Evolutionary conservation across 2,329 filamentous ascomycete species (phyloP).

Genomic region (Alternaria hordeiaustralica): DNA sequence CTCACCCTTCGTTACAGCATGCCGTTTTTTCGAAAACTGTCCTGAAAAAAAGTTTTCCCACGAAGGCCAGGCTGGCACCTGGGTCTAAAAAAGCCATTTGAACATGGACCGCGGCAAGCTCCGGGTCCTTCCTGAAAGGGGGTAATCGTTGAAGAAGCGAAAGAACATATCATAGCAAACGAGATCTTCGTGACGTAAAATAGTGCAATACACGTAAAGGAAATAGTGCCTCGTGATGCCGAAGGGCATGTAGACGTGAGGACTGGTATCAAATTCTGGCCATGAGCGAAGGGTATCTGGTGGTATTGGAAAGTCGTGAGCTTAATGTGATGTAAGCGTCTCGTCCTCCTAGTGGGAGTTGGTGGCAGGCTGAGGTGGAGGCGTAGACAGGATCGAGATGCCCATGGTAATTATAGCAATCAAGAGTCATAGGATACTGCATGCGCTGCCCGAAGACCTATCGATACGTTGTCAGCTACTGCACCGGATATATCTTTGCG

Average conservation of each 20-base stretch:
- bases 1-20: not conserved
- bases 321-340: slow-evolving; percentile 1
- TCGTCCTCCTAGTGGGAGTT: not conserved
- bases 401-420: slow-evolving; percentile 30
- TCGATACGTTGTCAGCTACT: slow-evolving; percentile 13
- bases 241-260: not conserved
- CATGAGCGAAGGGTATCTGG: not conserved
- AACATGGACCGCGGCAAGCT: slow-evolving; percentile 40
- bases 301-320: not conserved
- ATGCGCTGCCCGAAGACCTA: slow-evolving; percentile 42
- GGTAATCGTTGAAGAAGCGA: slow-evolving; percentile 40
- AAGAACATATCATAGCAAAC: slow-evolving; percentile 12
- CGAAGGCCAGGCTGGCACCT: slow-evolving; percentile 36
- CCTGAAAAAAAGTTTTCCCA: not conserved
- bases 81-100: slow-evolving; percentile 32
- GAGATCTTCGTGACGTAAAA: slow-evolving; percentile 1
- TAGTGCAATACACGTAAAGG: slow-evolving; percentile 3
- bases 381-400: slow-evolving; percentile 23
- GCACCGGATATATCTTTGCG: not conserved
- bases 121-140: slow-evolving; percentile 40
- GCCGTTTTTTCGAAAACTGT: not conserved
- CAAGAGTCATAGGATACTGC: slow-evolving; percentile 45
- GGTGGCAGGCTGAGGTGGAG: slow-evolving; percentile 1
- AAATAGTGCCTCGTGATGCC: not conserved
- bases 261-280: not conserved